A percentile compares a stretch with the other conserved stretches of the same genome.
Conservation (phyloP, 1,284 basidiomycete genomes). For the Mycena citricolor region DNA sequence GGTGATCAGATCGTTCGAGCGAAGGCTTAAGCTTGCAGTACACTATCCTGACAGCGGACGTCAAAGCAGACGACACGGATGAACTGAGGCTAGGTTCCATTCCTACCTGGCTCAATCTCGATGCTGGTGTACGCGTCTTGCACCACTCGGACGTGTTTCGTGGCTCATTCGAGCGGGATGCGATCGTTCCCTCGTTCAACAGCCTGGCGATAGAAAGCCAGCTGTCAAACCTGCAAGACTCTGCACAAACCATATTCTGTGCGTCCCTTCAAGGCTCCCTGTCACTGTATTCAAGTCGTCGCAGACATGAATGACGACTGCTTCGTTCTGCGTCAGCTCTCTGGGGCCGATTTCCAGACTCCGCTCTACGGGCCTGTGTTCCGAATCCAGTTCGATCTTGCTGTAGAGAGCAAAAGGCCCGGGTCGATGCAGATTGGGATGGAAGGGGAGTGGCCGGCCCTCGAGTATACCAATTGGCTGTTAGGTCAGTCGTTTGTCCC, state of each 20-base stretch:
- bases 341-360: slow-evolving; percentile 19
- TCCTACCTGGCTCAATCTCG: slow-evolving; percentile 21
- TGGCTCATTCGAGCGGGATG: slow-evolving; percentile 19
- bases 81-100: slow-evolving; percentile 20
- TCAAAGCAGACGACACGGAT: slow-evolving; percentile 13
- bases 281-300: too few species aligned
- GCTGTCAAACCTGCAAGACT: slow-evolving; percentile 9
- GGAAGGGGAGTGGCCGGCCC: slow-evolving; percentile 22
- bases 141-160: slow-evolving; percentile 25
- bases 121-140: slow-evolving; percentile 7
- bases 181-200: slow-evolving; percentile 23
- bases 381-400: slow-evolving; percentile 21
- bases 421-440: slow-evolving; percentile 9
- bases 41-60: slow-evolving; percentile 22
- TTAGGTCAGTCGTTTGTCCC: slow-evolving; percentile 13
- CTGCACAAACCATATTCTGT: slow-evolving; percentile 19
- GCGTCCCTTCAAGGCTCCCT: slow-evolving; percentile 1
- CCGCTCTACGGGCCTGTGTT: slow-evolving; percentile 25
- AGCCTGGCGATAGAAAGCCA: slow-evolving; percentile 24
- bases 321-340: slow-evolving; percentile 21
- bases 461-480: slow-evolving; percentile 23
- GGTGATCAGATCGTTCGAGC: slow-evolving; percentile 10
- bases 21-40: slow-evolving; percentile 11
- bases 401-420: slow-evolving; percentile 10
- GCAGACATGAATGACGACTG: slow-evolving; percentile 25